These are phyloP conservation scores for Pichia sp. DNA, from an alignment of 1,139 yeast genomes.

Conservation along the genomic window DNA sequence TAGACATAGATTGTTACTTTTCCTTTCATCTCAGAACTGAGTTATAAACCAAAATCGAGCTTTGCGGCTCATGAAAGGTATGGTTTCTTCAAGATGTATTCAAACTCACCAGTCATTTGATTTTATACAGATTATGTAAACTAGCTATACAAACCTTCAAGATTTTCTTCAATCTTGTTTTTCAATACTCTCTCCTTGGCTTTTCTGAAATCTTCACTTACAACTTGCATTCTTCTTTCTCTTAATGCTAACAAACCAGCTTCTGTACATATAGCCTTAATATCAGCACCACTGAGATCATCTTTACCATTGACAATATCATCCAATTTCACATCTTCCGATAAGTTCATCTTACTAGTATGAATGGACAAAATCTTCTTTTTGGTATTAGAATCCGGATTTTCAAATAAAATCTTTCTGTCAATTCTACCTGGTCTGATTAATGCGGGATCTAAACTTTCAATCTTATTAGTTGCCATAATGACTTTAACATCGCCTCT, in stretches of 20 bases:
- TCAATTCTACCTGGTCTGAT: conserved; percentile 99
- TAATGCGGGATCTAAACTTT: conserved; percentile 92
- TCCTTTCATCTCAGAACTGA: too few species aligned
- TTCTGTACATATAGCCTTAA: conserved; percentile 88
- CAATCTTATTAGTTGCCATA: conserved; percentile 98
- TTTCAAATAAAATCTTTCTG: conserved; percentile 92
- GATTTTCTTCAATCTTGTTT: conserved; percentile 94
- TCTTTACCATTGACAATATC: conserved; percentile 88
- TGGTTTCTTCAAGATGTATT: too few species aligned
- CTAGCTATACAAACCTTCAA: conserved; percentile 88
- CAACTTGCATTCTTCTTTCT: conserved; percentile 98
- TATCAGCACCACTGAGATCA: conserved; percentile 96
- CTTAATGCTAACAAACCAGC: conserved; percentile 83
- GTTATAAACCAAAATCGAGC: too few species aligned
- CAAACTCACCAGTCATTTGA: background rate
- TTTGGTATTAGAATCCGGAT: conserved; percentile 89
- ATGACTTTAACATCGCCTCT: conserved; percentile 97
- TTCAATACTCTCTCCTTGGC: conserved; percentile 97
- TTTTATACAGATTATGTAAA: background rate
- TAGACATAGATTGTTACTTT: too few species aligned
- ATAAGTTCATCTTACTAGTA: conserved; percentile 88
- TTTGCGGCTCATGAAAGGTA: too few species aligned
- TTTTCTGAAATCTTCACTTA: conserved; percentile 86
- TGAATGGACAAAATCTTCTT: conserved; percentile 90
- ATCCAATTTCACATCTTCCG: conserved; percentile 82